phyloP scores from a whole-genome alignment of 768 basidiomycete genomes.

The Pulveroboletus frians region DNA sequence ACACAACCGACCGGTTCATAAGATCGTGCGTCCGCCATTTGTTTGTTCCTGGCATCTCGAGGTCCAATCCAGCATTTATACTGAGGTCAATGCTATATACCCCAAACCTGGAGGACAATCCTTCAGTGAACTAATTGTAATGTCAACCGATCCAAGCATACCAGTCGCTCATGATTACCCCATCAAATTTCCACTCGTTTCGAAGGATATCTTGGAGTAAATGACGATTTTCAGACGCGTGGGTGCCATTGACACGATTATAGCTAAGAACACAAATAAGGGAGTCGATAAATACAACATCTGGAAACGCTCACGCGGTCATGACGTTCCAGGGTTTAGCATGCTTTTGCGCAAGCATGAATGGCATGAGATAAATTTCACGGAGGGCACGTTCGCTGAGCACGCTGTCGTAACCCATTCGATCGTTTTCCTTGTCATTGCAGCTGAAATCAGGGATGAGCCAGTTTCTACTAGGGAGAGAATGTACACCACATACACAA shows the following conservation, averaged over 20 bases:
- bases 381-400: conserved; percentile 47
- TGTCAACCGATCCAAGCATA: conserved; percentile 22
- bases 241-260: conserved; percentile 73
- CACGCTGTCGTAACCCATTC: conserved; percentile 54
- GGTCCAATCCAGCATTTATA: conserved; percentile 73
- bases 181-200: conserved; percentile 71
- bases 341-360: conserved; percentile 50
- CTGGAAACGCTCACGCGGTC: conserved; percentile 50
- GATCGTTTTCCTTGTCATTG: conserved; percentile 81
- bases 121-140: background rate
- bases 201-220: conserved; percentile 60
- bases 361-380: conserved; percentile 61
- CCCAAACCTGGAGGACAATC: conserved; percentile 51
- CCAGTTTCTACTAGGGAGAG: background rate
- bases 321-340: conserved; percentile 52
- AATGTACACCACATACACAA: conserved; percentile 44
- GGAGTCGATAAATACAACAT: background rate
- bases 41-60: conserved; percentile 75
- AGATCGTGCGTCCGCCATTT: conserved; percentile 73
- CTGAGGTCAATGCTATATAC: conserved; percentile 58
- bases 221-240: conserved; percentile 59
- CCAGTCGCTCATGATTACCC: conserved; percentile 82
- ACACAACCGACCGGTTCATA: conserved; percentile 53
- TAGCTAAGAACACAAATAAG: conserved; percentile 36
- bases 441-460: conserved; percentile 34